Evolutionary conservation across 2,329 filamentous ascomycete species (phyloP), one percentile per base, ranked within the genome.

Genomic region (Catunica adiposa): DNA sequence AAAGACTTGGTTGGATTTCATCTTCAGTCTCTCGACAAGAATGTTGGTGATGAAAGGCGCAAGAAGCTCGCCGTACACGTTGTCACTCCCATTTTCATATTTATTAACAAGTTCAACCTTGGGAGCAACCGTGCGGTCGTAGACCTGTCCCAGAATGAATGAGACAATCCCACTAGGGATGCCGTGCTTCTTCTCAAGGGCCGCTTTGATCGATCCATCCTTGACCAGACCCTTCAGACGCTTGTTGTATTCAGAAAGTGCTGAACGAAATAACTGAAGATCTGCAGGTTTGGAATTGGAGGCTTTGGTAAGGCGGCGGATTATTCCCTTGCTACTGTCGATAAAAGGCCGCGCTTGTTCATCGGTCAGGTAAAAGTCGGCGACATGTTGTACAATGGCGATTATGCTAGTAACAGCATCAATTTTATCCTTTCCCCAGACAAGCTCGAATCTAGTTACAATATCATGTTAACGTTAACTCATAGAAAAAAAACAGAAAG

Each of bases 41-140:
- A 97, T 87, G 57, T 83, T 80, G 60, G 84, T 85, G 60, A 92
- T 79, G 65, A 98, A 94, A 1, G 83, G 82, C 20, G 89, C 84
- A 29, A 92, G 75, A 25, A 98, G 78, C 67, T 98, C 92, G 65
- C 92, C 92, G 65, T 98, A 98, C 40, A 94, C 86, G 62, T 94
- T 90, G 68, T 94, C 88, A 61, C 86, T 87, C 62, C 89, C 90
- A 65, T 89, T 88, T 64, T 92, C 80, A 66, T 97, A 96, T 62
- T 86, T 83, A 58, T 82, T 80, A 11, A 97, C 78, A 8, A 83
- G 79, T 60, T 94, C 86, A 23, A 95, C 88, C 59, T 85, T 81
- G 4, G 88, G 89, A 1, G 89, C 92, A 6, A 98, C 92, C 3
- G 88, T 94, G 53, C 92, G 86, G 63, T 89, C 82, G 69, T 96